Percentiles rank a stretch among this genome's conserved stretches.
These are phyloP conservation scores for Beauveria sp. DNA, from an alignment of 2,329 filamentous ascomycete species.

Conservation along the genomic window DNA sequence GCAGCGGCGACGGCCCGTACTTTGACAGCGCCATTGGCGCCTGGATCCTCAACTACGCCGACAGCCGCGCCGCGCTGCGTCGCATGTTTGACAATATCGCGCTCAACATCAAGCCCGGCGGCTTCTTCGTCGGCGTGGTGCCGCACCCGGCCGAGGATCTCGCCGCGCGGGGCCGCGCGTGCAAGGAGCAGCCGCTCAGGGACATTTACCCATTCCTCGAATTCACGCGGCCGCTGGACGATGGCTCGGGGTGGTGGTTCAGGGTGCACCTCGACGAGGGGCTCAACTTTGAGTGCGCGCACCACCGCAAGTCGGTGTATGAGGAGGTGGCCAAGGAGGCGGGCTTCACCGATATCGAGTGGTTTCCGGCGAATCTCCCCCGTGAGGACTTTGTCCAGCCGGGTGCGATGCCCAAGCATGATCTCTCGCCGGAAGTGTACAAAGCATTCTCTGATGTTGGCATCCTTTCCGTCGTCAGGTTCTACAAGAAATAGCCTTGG, in stretches of 20 bases:
- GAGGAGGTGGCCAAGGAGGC: not conserved
- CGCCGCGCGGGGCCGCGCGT: not conserved
- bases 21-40: constrained; percentile 7
- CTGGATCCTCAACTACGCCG: constrained; percentile 6
- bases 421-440: not conserved
- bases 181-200: not conserved
- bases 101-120: constrained; percentile 6
- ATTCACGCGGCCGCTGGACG: not conserved
- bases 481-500: not conserved
- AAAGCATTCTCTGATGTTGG: not conserved
- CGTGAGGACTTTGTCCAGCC: not conserved
- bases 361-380: not conserved
- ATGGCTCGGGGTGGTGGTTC: constrained; percentile 2
- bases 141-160: not conserved
- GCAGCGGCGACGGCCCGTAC: not conserved
- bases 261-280: not conserved
- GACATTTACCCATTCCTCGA: not conserved
- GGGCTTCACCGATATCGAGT: not conserved
- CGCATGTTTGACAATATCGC: constrained; percentile 5
- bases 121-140: constrained; percentile 6
- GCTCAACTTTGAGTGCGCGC: not conserved
- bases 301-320: not conserved
- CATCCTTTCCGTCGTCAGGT: not conserved
- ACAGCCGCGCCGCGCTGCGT: not conserved
- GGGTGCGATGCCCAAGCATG: not conserved